Evolutionary conservation across 306 rosid genomes (phyloP).

Genomic region (Biancaea sappan): DNA sequence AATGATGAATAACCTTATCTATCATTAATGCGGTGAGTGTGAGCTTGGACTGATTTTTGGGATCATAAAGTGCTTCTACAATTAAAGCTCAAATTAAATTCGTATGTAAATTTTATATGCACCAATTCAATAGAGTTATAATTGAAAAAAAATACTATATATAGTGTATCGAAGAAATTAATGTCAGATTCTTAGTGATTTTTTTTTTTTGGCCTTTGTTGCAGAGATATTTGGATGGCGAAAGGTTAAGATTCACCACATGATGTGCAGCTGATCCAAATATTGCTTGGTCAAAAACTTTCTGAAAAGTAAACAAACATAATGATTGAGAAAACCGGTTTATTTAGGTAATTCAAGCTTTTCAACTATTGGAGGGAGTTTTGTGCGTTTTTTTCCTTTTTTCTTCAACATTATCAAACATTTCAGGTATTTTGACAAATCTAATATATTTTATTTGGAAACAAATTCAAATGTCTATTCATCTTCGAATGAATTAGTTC

Average conservation of each 20-base stretch:
- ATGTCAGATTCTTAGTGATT: no score
- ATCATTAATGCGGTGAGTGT: not conserved
- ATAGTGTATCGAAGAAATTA: no score
- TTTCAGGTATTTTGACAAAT: not conserved
- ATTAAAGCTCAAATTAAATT: no score
- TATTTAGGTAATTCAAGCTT: conserved; percentile 27
- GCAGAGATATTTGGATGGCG: no score
- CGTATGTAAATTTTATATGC: no score
- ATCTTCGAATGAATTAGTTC: not conserved
- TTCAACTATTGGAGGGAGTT: not conserved
- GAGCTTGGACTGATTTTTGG: not conserved
- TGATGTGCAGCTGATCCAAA: not conserved
- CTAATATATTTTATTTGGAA: not conserved
- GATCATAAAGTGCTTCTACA: no score
- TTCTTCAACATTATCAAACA: no score
- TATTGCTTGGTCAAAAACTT: conserved; percentile 14
- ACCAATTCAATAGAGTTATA: no score
- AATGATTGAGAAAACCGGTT: conserved; percentile 19
- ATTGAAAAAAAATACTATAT: no score
- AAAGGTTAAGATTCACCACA: not conserved
- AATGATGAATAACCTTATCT: not conserved
- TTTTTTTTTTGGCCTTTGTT: no score
- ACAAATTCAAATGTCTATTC: not conserved
- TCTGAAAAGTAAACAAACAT: not conserved
- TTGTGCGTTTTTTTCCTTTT: not conserved